These are phyloP conservation scores for Lentinus polychrous DNA, from an alignment of 1,284 basidiomycete species.

Conservation along the genomic window DNA sequence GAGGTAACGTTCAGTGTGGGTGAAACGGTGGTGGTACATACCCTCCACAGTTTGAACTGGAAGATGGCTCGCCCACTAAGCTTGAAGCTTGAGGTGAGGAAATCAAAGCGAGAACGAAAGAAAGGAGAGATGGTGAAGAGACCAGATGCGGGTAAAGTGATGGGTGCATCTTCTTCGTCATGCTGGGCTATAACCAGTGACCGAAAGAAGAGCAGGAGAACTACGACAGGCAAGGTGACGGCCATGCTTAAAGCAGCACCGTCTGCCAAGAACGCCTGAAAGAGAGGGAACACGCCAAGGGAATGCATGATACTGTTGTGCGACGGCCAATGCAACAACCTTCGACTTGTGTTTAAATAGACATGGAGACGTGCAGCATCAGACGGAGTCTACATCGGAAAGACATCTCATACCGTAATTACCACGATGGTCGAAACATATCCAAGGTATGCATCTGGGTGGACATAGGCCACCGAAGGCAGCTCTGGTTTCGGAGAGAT, in stretches of 20 bases:
- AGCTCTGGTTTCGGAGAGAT: background rate
- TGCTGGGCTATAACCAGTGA: slow-evolving; percentile 24
- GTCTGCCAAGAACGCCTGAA: slow-evolving; percentile 50
- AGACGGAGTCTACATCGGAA: background rate
- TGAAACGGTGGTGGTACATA: slow-evolving; percentile 28
- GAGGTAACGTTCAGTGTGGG: background rate
- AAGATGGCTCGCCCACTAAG: slow-evolving; percentile 57
- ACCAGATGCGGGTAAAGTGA: slow-evolving; percentile 46
- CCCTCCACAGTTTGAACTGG: slow-evolving; percentile 58
- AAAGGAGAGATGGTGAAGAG: slow-evolving; percentile 55
- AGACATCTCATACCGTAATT: background rate
- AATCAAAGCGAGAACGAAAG: slow-evolving; percentile 61
- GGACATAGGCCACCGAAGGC: background rate
- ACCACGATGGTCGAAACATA: background rate
- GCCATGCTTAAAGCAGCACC: slow-evolving; percentile 47
- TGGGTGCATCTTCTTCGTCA: slow-evolving; percentile 33
- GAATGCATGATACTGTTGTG: slow-evolving; percentile 26
- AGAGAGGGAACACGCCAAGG: slow-evolving; percentile 52
- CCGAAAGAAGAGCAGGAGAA: slow-evolving; percentile 39
- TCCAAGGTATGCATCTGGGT: background rate
- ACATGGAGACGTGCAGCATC: background rate
- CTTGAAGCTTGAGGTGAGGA: slow-evolving; percentile 61
- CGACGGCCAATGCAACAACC: background rate
- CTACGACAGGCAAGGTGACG: slow-evolving; percentile 46
- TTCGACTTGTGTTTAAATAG: background rate